A percentile compares a stretch with the other conserved stretches of the same genome.
Evolutionary conservation across 495 filamentous ascomycete genomes (phyloP).

Genomic region (Xylaria curta): DNA sequence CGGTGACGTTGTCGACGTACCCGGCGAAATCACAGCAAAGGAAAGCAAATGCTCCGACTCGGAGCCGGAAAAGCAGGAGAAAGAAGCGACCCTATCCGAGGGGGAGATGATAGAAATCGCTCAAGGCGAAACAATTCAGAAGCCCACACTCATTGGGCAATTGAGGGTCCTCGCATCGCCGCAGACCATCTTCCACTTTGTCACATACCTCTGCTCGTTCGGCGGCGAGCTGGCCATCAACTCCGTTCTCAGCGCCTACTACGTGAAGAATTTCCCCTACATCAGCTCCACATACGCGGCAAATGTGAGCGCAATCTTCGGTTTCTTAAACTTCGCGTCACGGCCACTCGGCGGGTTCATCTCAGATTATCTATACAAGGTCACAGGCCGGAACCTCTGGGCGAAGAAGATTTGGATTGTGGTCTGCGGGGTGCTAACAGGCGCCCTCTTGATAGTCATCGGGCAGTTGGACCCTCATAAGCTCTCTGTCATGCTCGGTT

Average conservation of each 20-base stretch:
- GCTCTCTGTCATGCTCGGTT: slow-evolving; percentile 73
- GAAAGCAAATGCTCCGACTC: slow-evolving; percentile 37
- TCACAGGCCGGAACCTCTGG: slow-evolving; percentile 65
- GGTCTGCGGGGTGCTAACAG: slow-evolving; percentile 66
- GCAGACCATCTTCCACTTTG: slow-evolving; percentile 69
- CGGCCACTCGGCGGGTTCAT: slow-evolving; percentile 78
- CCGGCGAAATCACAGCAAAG: slow-evolving; percentile 65
- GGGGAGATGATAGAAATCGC: slow-evolving; percentile 64
- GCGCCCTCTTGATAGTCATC: slow-evolving; percentile 72
- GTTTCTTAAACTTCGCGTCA: slow-evolving; percentile 80
- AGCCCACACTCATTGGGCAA: slow-evolving; percentile 68
- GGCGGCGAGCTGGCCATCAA: slow-evolving; percentile 88
- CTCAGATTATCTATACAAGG: slow-evolving; percentile 73
- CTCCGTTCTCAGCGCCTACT: slow-evolving; percentile 80
- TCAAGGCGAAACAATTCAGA: slow-evolving; percentile 67
- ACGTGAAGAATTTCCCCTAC: slow-evolving; percentile 73
- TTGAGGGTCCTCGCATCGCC: slow-evolving; percentile 64
- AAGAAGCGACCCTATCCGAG: slow-evolving; percentile 60
- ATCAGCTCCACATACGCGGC: slow-evolving; percentile 76
- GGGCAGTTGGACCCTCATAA: slow-evolving; percentile 67
- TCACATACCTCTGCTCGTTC: slow-evolving; percentile 85
- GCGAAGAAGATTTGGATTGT: slow-evolving; percentile 78
- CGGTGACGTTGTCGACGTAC: slow-evolving; percentile 53
- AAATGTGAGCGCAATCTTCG: slow-evolving; percentile 89
- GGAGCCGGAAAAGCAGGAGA: slow-evolving; percentile 54